Conservation (phyloP, 2,329 filamentous ascomycete species). For the Aspergillus aculeatus region DNA sequence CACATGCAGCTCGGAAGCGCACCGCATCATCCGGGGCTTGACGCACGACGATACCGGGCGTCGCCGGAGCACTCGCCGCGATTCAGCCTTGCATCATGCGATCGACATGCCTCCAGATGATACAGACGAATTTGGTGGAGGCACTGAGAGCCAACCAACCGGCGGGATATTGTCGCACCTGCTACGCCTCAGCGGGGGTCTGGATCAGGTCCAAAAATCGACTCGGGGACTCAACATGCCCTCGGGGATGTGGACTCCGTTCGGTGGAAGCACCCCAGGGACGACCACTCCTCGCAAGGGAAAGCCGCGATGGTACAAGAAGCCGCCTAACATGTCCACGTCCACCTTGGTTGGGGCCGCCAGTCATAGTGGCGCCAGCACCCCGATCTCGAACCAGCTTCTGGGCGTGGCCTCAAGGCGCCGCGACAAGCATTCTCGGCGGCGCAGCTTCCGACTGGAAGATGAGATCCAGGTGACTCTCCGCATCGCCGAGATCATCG, state of each 20-base stretch:
- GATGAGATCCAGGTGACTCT: constrained; percentile 60
- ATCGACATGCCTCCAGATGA: background rate
- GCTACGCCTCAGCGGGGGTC: constrained; percentile 1
- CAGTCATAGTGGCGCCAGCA: constrained; percentile 29
- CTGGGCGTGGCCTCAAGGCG: constrained; percentile 29
- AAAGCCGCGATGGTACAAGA: constrained; percentile 23
- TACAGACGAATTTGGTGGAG: background rate
- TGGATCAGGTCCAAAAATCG: background rate
- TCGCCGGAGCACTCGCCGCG: background rate
- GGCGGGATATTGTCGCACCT: constrained; percentile 2
- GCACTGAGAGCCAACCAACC: background rate
- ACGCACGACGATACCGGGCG: background rate
- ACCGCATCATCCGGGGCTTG: constrained; percentile 1
- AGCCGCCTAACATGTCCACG: constrained; percentile 24
- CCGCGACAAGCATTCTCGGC: constrained; percentile 19
- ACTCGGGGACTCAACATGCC: background rate
- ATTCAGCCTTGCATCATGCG: background rate
- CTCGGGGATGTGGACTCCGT: background rate
- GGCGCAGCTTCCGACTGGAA: constrained; percentile 26
- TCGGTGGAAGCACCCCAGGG: constrained; percentile 1
- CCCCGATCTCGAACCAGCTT: constrained; percentile 29
- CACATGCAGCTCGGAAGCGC: constrained; percentile 1
- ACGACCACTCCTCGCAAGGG: constrained; percentile 11
- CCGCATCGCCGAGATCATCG: constrained; percentile 66
- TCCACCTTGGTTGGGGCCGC: constrained; percentile 22